Evolutionary conservation across 306 rosid genomes (phyloP).

Genomic region (Lathyrus sativus): DNA sequence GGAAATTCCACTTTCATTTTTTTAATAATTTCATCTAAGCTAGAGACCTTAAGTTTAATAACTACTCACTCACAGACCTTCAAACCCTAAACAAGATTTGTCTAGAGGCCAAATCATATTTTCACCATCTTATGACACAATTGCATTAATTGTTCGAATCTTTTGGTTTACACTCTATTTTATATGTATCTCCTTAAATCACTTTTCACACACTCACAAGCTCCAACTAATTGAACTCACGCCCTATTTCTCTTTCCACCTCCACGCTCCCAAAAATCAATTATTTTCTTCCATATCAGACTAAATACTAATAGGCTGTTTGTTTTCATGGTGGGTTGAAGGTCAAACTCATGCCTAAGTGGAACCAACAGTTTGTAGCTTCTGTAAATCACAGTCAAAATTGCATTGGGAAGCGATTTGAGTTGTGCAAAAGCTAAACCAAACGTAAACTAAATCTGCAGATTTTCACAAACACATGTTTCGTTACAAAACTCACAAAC

Average conservation of each 20-base stretch:
- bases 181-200: background rate
- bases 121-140: background rate
- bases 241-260: conserved; percentile 13
- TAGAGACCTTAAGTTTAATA: background rate
- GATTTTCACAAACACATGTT: conserved; percentile 22
- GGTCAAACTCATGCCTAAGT: background rate
- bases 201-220: conserved; percentile 14
- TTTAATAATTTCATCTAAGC: conserved; percentile 10
- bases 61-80: background rate
- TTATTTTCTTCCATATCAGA: background rate
- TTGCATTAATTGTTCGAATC: background rate
- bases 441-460: background rate
- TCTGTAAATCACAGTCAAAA: background rate
- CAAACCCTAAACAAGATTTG: background rate
- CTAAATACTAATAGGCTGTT: background rate
- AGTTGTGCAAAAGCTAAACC: background rate
- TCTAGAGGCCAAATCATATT: background rate
- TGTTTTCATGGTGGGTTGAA: background rate
- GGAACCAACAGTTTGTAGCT: background rate
- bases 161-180: background rate
- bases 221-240: conserved; percentile 14
- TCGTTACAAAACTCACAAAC: conserved; percentile 5
- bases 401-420: background rate
- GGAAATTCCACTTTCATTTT: conserved; percentile 3
- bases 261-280: conserved; percentile 22